Conservation (phyloP, 1,139 yeast genomes). For the Tardiomyces blankii region DNA sequence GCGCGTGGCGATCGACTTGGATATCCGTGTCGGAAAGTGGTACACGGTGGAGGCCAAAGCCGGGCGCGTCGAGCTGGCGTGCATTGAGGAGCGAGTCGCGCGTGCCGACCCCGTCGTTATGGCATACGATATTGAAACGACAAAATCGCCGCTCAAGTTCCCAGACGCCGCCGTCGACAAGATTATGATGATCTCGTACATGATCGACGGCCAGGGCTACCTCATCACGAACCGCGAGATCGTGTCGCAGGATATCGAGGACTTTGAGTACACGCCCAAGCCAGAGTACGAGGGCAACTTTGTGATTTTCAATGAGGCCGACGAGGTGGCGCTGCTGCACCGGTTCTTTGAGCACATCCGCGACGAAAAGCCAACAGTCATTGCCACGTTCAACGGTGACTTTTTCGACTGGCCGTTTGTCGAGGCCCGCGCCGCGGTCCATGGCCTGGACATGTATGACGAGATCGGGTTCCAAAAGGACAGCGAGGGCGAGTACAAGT, state of each 20-base stretch:
- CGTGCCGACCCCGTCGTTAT: slow-evolving; percentile 96
- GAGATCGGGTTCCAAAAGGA: slow-evolving; percentile 94
- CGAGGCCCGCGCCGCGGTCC: slow-evolving; percentile 72
- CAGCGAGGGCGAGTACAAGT: slow-evolving; percentile 81
- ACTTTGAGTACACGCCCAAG: slow-evolving; percentile 94
- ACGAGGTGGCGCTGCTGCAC: slow-evolving; percentile 63
- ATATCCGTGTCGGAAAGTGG: slow-evolving; percentile 93
- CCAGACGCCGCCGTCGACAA: slow-evolving; percentile 93
- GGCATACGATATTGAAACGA: slow-evolving; percentile 97
- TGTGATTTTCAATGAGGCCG: slow-evolving; percentile 80
- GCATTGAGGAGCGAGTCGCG: slow-evolving; percentile 65
- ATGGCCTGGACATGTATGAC: slow-evolving; percentile 80
- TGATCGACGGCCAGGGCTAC: slow-evolving; percentile 97
- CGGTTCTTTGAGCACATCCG: slow-evolving; percentile 85
- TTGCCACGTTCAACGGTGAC: slow-evolving; percentile 97
- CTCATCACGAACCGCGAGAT: slow-evolving; percentile 90
- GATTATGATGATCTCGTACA: slow-evolving; percentile 97
- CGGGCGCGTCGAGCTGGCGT: slow-evolving; percentile 45
- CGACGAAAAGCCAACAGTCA: slow-evolving; percentile 84
- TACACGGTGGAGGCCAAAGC: slow-evolving; percentile 63
- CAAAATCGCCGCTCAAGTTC: slow-evolving; percentile 90
- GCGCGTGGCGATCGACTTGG: slow-evolving; percentile 79
- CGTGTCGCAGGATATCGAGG: slow-evolving; percentile 88
- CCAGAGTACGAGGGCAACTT: slow-evolving; percentile 92
- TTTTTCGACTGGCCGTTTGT: slow-evolving; percentile 99